phyloP scores from a whole-genome alignment of 2,329 filamentous ascomycete genomes.

The Bipolaris oryzae region DNA sequence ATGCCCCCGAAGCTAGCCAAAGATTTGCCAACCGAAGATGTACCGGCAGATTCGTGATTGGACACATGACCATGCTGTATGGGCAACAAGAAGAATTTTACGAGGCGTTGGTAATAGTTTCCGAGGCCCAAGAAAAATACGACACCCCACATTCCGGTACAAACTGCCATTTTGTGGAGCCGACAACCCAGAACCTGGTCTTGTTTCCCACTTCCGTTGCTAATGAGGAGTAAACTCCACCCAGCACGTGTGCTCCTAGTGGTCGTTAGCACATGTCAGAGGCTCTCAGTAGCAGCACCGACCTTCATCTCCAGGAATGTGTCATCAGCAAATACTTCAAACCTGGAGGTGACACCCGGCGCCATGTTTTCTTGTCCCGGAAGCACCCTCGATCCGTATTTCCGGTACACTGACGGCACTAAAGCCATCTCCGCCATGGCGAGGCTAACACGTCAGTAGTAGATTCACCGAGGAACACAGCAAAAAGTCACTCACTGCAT shows the following conservation, averaged over 20 bases:
- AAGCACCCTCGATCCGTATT: slow-evolving; percentile 38
- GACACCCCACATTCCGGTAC: slow-evolving; percentile 11
- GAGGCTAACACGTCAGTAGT: slow-evolving; percentile 28
- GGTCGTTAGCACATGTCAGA: background rate
- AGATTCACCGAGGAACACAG: background rate
- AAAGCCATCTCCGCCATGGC: slow-evolving; percentile 60
- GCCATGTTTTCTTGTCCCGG: slow-evolving; percentile 38
- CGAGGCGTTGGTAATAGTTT: background rate
- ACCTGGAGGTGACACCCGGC: slow-evolving; percentile 51
- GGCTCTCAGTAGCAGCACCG: background rate
- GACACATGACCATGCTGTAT: slow-evolving; percentile 1
- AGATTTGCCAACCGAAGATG: slow-evolving; percentile 3
- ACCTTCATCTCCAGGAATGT: slow-evolving; percentile 25
- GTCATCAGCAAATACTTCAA: slow-evolving; percentile 52
- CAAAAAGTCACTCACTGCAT: slow-evolving; percentile 17
- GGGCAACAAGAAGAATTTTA: slow-evolving; percentile 5
- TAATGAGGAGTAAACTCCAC: slow-evolving; percentile 6
- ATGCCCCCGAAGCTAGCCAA: slow-evolving; percentile 10
- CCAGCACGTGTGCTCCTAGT: slow-evolving; percentile 14
- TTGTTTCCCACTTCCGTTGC: background rate
- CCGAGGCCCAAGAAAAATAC: background rate
- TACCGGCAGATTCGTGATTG: slow-evolving; percentile 18
- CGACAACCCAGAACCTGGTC: background rate
- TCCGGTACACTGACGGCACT: slow-evolving; percentile 53
- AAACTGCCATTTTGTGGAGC: background rate